Percentiles rank a stretch among this genome's conserved stretches.
phyloP scores from a whole-genome alignment of 805 yeast species.

The Ogataea allantospora region DNA sequence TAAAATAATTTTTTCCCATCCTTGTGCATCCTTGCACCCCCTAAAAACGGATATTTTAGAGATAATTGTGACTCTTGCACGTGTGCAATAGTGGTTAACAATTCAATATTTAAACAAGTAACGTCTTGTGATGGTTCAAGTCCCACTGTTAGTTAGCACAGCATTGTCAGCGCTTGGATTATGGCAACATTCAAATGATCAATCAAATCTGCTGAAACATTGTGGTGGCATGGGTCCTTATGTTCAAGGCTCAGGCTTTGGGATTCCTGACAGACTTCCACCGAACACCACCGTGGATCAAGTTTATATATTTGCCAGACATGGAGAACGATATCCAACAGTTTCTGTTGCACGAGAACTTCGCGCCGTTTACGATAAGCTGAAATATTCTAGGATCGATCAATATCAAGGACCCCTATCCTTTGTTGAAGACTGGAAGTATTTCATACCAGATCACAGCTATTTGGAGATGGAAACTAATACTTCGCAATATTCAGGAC shows the following conservation, averaged over 20 bases:
- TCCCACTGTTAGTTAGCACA: background rate
- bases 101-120: no score
- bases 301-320: conserved; percentile 70
- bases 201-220: conserved; percentile 47
- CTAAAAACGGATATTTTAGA: conserved; percentile 7
- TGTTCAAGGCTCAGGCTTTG: conserved; percentile 49
- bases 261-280: conserved; percentile 49
- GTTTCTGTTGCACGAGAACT: conserved; percentile 33
- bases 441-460: conserved; percentile 34
- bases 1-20: conserved; percentile 3
- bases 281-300: conserved; percentile 56
- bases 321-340: conserved; percentile 77
- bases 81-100: background rate
- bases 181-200: conserved; percentile 37
- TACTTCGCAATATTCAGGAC: conserved; percentile 52
- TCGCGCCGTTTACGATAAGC: conserved; percentile 29
- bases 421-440: conserved; percentile 55
- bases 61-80: conserved; percentile 7
- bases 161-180: background rate
- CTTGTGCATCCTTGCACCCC: no score
- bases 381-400: conserved; percentile 36
- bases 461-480: conserved; percentile 48
- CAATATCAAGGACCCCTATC: conserved; percentile 48
- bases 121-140: background rate
- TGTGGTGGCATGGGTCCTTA: conserved; percentile 56